phyloP scores from a whole-genome alignment of 2,329 filamentous ascomycete genomes.

The Escovopsis sp. region DNA sequence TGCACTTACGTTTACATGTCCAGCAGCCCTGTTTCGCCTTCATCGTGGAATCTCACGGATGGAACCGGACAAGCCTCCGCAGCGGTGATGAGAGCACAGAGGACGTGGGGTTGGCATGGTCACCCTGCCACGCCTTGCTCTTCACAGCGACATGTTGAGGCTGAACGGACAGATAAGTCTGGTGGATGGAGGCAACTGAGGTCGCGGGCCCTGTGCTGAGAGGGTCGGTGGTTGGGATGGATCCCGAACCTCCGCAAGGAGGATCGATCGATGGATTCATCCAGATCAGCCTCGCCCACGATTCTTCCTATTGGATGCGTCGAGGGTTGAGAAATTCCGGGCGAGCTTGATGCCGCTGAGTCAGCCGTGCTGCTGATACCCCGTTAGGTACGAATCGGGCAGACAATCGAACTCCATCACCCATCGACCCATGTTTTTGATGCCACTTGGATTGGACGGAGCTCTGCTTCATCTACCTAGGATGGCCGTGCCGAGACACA shows the following conservation, averaged over 20 bases:
- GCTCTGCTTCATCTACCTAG: too few relatives aligned
- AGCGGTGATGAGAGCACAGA: background rate
- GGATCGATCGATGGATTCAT: background rate
- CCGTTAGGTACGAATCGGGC: too few relatives aligned
- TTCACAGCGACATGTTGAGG: background rate
- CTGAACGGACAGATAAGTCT: background rate
- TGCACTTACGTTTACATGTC: constrained; percentile 9
- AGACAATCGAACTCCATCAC: too few relatives aligned
- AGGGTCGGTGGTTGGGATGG: background rate
- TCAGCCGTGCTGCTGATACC: too few relatives aligned
- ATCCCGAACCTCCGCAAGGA: background rate
- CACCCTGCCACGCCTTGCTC: background rate
- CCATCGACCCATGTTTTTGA: too few relatives aligned
- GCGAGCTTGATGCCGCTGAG: too few relatives aligned
- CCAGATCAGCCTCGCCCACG: background rate
- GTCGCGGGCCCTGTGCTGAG: background rate
- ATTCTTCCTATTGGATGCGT: background rate
- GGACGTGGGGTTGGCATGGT: constrained; percentile 3
- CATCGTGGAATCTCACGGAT: constrained; percentile 2
- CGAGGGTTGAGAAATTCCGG: too few relatives aligned
- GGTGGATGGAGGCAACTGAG: background rate
- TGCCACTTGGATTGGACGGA: too few relatives aligned
- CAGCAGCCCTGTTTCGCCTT: constrained; percentile 8
- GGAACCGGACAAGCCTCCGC: constrained; percentile 3
- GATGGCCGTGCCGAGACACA: too few relatives aligned